Base-by-base conservation (phyloP, 495 filamentous ascomycete species). In the Hyphodiscus hymeniophilus region DNA sequence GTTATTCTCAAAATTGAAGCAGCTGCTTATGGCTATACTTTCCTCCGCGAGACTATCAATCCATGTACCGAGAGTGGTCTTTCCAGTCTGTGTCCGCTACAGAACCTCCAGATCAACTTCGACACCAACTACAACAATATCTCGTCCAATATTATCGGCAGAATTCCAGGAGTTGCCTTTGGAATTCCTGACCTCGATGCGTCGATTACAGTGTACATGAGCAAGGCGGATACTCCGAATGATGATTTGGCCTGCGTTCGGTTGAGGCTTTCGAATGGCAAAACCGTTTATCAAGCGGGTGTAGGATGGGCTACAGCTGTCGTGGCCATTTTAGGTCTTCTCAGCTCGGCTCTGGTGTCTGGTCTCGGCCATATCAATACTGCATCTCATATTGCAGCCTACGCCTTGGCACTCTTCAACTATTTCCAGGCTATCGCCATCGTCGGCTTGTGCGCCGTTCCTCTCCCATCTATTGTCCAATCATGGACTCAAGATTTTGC, bases 381-480 rank as follows among this genome's bases (percentile, higher is more conserved):
- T 4, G 92, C 92, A 26, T 89, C 92, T 17, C 92, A 98, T 63
- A 84, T 98, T 34, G 92, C 92, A 5, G 83, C 90, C 24, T 95
- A 94, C 61, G 84, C 92, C 5, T 69, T 97, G 21, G 94, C 91
- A 16, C 76, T 98, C 7, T 95, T 97, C 53, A 79, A 86, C 32
- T 98, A 90, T 67, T 95, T 97, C 76, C 92, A 98, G 63, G 82
- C 86, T 11, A 91, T 96, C 62, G 90, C 92, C n/a, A 89, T 98
- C 64, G 73, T 95, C 52, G 92, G 90, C 35, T 84, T 96, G 72
- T 84, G 79, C 26, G 75, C 84, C 11, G 82, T 96, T 16, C 74
- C 74, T 20, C 78, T 95, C 43, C 92, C 92, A 2, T 92, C 92
- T 0, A 85, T 94, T 41, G 92, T 94, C 35, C 76, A 84, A 58